phyloP scores from a whole-genome alignment of 331 rosid genomes.

The Rhamnella rubrinervis region DNA sequence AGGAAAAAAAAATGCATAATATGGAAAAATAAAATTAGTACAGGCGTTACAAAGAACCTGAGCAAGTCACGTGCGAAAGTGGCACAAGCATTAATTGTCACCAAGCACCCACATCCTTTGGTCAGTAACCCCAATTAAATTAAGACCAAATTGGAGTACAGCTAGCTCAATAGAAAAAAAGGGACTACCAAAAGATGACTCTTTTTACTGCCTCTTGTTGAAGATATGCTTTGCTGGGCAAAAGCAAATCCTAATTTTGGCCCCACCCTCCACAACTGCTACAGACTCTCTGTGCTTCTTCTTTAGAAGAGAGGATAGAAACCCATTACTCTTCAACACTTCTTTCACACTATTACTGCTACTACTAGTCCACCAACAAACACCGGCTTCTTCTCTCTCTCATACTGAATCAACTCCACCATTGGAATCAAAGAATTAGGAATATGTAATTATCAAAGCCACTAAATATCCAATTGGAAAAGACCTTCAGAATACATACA shows the following conservation, averaged over 20 bases:
- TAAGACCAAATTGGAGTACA: conserved; percentile 27
- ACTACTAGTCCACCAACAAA: neutral
- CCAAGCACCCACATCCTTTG: neutral
- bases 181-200: conserved; percentile 18
- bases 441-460: conserved; percentile 7
- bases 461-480: neutral
- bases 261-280: conserved; percentile 17
- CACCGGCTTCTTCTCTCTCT: no score
- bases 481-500: no score
- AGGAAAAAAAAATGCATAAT: neutral
- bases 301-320: neutral
- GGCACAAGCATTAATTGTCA: conserved; percentile 6
- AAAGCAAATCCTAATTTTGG: conserved; percentile 16
- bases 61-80: neutral
- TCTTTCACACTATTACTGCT: neutral
- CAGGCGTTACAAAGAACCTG: neutral
- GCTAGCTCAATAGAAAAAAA: conserved; percentile 18
- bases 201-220: conserved; percentile 36
- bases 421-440: neutral
- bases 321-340: no score
- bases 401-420: no score
- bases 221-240: conserved; percentile 34
- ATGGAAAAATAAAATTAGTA: no score
- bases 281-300: neutral
- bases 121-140: neutral